Base-by-base conservation (phyloP, 192 early-diverging fungal genomes). In the Phlyctochytrium bullatum region DNA sequence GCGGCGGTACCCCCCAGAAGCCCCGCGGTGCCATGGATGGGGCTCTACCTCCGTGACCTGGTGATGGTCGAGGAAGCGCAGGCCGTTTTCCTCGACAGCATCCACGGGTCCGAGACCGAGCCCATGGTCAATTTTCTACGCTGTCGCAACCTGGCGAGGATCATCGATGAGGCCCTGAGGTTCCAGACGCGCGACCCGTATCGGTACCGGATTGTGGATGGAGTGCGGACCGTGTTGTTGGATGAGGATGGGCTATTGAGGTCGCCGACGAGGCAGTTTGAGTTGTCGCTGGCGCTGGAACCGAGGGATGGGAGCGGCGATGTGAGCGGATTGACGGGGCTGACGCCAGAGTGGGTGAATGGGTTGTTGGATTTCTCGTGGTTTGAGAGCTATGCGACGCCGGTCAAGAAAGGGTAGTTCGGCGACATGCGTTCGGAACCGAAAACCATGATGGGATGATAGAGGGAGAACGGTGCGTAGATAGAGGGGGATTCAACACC, bases 81-180 rank as follows among this genome's bases (percentile, higher is more conserved):
- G n/a, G 34, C n/a, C 12, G 3, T 3, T 24, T 27, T 32, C 16
- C 30, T 17, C 20, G 50, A 57, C 25, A 27, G 10, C 6, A 57
- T 57, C 25, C 54, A 57, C 28, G 52, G 50, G n/a, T 31, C 36
- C n/a, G 63, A 23, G 25, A 53, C 40, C 24, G 67, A 36, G 30
- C 59, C 24, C 27, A 52, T n/a, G 47, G 61, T 69, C 25, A 69
- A 63, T 36, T n/a, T 69, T 36, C 3, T 50, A 17, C 59, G 68
- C 4, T 63, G 36, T 20, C 68, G 61, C 3, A n/a, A 17, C 4
- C 25, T 69, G 28, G 60, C 61, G 25, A 69, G 34, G 28, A 61
- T 52, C 14, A 25, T 69, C 16, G 68, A 50, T 12, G 27, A 40
- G 47, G 50, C 61, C 40, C 61, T 69, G 16, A 52, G 40, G 30